phyloP scores from a whole-genome alignment of 228 moss, liverwort and hornwort species.

The Sphagnum fallax region DNA sequence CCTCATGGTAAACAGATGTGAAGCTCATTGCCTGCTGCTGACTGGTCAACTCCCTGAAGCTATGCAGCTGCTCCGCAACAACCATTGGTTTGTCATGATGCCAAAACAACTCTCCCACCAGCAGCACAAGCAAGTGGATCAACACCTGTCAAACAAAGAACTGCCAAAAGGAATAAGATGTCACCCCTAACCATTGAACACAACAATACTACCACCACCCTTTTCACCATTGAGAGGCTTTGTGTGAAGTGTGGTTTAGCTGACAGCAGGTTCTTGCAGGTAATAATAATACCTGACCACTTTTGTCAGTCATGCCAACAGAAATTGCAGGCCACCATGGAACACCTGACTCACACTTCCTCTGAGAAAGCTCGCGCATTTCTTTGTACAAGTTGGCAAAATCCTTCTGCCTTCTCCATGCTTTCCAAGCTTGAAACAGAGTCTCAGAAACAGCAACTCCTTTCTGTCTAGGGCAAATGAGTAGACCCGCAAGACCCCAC shows the following conservation, averaged over 20 bases:
- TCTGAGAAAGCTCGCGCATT: conserved; percentile 15
- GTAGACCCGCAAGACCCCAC: conserved; percentile 5
- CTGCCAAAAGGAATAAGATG: not conserved
- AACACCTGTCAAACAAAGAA: conserved; percentile 26
- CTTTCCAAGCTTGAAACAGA: conserved; percentile 33
- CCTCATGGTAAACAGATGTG: conserved; percentile 38
- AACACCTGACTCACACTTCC: conserved; percentile 14
- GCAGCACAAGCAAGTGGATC: conserved; percentile 45
- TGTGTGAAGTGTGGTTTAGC: not conserved
- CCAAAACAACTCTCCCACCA: conserved; percentile 34
- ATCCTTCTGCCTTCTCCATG: conserved; percentile 21
- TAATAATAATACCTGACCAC: conserved; percentile 75
- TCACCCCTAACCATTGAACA: no score
- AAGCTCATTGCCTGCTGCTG: conserved; percentile 29
- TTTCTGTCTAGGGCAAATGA: conserved; percentile 14
- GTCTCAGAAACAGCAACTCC: conserved; percentile 6
- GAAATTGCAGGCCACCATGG: conserved; percentile 57
- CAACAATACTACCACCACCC: not conserved
- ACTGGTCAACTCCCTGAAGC: conserved; percentile 56
- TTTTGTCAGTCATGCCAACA: conserved; percentile 69
- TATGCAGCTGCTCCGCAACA: conserved; percentile 52
- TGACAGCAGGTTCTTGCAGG: conserved; percentile 14
- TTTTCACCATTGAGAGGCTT: not conserved
- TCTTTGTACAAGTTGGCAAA: conserved; percentile 14
- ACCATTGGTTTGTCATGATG: conserved; percentile 18